phyloP scores from a whole-genome alignment of 345 rosid genomes.

The Rhodamnia rubescens region DNA sequence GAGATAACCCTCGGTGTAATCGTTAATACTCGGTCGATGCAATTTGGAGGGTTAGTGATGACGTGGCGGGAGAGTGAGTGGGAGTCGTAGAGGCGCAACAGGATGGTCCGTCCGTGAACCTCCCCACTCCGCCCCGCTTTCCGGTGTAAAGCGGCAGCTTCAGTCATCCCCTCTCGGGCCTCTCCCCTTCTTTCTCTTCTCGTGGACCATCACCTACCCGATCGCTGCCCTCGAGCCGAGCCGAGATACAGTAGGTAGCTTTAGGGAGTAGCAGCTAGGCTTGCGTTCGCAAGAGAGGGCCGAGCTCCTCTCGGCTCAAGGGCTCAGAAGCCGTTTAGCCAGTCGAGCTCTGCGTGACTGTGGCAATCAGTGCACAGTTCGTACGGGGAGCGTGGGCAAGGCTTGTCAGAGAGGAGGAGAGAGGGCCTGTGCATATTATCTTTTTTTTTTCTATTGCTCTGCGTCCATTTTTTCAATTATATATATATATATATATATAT shows the following conservation, averaged over 20 bases:
- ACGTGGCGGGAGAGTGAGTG: background rate
- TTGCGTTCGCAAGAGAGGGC: background rate
- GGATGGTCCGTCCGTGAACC: background rate
- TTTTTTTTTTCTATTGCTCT: accelerated
- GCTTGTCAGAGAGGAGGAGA: background rate
- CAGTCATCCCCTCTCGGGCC: background rate
- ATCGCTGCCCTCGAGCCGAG: background rate
- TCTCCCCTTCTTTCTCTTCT: background rate
- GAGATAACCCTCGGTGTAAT: no score
- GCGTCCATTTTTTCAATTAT: background rate
- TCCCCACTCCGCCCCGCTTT: background rate
- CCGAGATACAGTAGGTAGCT: background rate
- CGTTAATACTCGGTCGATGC: no score
- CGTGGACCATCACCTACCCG: background rate
- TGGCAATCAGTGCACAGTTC: background rate
- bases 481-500: no score
- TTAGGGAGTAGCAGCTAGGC: background rate
- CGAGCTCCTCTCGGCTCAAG: background rate
- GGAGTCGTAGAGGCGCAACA: background rate
- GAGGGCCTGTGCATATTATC: background rate
- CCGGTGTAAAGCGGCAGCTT: background rate
- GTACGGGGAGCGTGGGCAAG: background rate
- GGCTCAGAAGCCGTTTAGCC: background rate
- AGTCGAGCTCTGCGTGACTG: background rate
- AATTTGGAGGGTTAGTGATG: background rate